phyloP scores from a whole-genome alignment of 805 yeast genomes.

The Wickerhamiella occidentalis region DNA sequence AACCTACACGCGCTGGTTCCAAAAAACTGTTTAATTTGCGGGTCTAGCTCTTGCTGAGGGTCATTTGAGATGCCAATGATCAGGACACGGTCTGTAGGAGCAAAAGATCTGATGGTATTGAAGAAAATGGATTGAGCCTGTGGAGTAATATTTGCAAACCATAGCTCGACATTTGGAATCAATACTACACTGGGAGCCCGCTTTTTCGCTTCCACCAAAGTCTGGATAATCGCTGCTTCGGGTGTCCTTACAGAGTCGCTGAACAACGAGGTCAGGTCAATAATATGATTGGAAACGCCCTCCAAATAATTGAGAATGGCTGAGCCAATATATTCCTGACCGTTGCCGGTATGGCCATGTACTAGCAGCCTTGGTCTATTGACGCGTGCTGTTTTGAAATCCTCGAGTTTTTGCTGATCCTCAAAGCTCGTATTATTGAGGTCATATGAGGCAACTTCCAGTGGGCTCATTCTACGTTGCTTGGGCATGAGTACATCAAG shows the following conservation, averaged over 20 bases:
- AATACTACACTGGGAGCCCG: constrained; percentile 79
- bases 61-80: constrained; percentile 59
- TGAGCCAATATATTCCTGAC: constrained; percentile 73
- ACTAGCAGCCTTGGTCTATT: constrained; percentile 73
- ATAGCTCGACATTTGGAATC: constrained; percentile 70
- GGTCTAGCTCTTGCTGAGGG: constrained; percentile 31
- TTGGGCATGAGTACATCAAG: constrained; percentile 53
- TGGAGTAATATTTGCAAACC: constrained; percentile 56
- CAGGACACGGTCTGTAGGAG: constrained; percentile 60
- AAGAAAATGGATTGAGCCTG: constrained; percentile 61
- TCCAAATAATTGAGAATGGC: constrained; percentile 75
- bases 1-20: constrained; percentile 44
- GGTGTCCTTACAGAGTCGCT: constrained; percentile 71
- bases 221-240: constrained; percentile 72
- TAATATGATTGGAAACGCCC: constrained; percentile 76
- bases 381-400: constrained; percentile 45
- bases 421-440: constrained; percentile 37
- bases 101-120: constrained; percentile 54
- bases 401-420: constrained; percentile 57
- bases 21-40: constrained; percentile 43
- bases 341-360: constrained; percentile 65
- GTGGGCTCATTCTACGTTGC: constrained; percentile 38
- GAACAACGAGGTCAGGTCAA: constrained; percentile 66
- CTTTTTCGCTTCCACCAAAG: constrained; percentile 75
- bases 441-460: constrained; percentile 59